Base-by-base conservation (phyloP, 169 alveolate genomes). In the Eimeria tenella region DNA sequence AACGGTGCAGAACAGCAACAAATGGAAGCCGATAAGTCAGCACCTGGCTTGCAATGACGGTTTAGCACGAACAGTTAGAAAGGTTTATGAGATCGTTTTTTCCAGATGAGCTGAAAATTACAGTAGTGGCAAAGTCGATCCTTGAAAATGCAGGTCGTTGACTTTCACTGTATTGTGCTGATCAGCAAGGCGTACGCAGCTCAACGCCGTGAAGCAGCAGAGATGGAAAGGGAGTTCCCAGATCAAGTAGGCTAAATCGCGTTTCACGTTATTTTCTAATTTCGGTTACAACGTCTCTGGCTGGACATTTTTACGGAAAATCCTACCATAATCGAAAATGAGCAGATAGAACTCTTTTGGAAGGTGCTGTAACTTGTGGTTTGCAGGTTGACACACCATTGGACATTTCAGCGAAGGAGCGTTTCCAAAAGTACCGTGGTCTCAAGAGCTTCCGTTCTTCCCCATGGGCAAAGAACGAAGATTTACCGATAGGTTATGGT, bases 361-460 rank as follows among this genome's bases (percentile, higher is more conserved):
- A 4, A 4, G 42, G 49, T 31, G 42, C 60, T 49, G 62, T 21
- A 63, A 23, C 10, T 6, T 56, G 74, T 4, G 25, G 56, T 52
- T 17, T 49, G 19, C 88, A 82, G 93, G 93, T 94, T 21, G 96
- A 94, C 74, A 94, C 96, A 53, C 96, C 96, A 13, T 73, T 82
- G 86, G 94, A 94, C 58, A 70, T 81, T 19, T 83, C 84, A 17
- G 96, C 96, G 15, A 84, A 87, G 63, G 93, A 88, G 53, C 93
- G 96, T 13, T 96, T 94, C 94, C 96, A 92, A 73, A 96, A 95
- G 95, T 96, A 96, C 83, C 95, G 97, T 0, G 97, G 97, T 21
- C 93, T 96, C 63, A 95, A 95, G 93, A 93, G 96, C 86, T 95
- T 96, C 86, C 94, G 96, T 4, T 94, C 96, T 62, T 94, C 96